Conservation (phyloP, 2,329 filamentous ascomycete species). For the Trichoderma sp. region DNA sequence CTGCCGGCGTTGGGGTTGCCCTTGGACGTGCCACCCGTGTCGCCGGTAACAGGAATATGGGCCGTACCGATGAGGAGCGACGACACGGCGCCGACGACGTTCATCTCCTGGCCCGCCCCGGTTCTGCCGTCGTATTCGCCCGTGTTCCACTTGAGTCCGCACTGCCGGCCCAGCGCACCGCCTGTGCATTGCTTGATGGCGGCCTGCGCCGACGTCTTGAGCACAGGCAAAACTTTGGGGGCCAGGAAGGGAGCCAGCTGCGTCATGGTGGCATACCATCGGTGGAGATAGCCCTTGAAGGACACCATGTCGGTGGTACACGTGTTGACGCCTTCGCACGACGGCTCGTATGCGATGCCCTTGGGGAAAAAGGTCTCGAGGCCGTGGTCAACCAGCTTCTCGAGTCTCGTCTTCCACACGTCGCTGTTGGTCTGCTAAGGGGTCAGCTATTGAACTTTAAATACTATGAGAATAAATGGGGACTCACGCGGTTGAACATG, state of each 20-base stretch:
- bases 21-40: slow-evolving; percentile 50
- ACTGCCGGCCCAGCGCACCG: slow-evolving; percentile 46
- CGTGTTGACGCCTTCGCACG: slow-evolving; percentile 53
- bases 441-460: neutral
- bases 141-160: slow-evolving; percentile 54
- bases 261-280: slow-evolving; percentile 53
- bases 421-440: slow-evolving; percentile 43
- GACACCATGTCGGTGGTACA: slow-evolving; percentile 63
- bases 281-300: slow-evolving; percentile 60
- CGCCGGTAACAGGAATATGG: slow-evolving; percentile 42
- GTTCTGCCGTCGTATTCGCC: slow-evolving; percentile 51
- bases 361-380: slow-evolving; percentile 51
- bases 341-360: slow-evolving; percentile 56
- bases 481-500: slow-evolving; percentile 58
- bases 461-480: neutral
- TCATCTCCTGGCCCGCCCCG: slow-evolving; percentile 60
- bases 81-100: slow-evolving; percentile 53
- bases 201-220: slow-evolving; percentile 51
- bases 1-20: slow-evolving; percentile 44
- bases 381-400: slow-evolving; percentile 38
- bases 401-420: slow-evolving; percentile 50
- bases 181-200: slow-evolving; percentile 55
- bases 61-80: slow-evolving; percentile 46
- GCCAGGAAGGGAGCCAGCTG: slow-evolving; percentile 54
- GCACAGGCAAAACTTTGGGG: slow-evolving; percentile 47